A percentile compares a stretch with the other conserved stretches of the same genome.
These are phyloP conservation scores for Aspergillus mulundensis DNA, from an alignment of 495 filamentous ascomycete genomes.

Conservation along the genomic window DNA sequence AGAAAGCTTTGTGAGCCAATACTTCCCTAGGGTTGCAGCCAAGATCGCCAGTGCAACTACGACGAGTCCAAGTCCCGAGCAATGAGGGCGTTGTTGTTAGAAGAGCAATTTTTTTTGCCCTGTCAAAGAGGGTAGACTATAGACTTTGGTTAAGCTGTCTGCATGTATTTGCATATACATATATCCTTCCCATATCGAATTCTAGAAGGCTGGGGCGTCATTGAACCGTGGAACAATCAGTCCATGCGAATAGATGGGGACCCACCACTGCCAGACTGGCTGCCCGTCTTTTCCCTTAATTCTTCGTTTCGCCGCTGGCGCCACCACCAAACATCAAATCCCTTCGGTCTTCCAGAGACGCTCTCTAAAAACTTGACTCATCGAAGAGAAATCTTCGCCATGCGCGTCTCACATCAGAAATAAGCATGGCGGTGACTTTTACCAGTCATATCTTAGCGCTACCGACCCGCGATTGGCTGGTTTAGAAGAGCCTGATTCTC, in stretches of 20 bases:
- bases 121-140: background rate
- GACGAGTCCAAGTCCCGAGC: background rate
- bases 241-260: background rate
- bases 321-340: background rate
- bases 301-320: background rate
- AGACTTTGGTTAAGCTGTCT: background rate
- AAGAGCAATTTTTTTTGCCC: background rate
- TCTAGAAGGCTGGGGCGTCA: too few species aligned
- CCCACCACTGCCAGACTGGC: too few species aligned
- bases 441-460: conserved; percentile 1
- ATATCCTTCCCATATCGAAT: background rate
- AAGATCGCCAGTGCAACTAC: conserved; percentile 29
- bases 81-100: background rate
- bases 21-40: conserved; percentile 46
- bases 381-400: background rate
- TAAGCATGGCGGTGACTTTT: background rate
- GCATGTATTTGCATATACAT: background rate
- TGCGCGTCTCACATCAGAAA: background rate
- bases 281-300: background rate
- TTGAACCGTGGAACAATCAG: background rate
- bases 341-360: background rate
- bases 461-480: background rate
- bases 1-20: conserved; percentile 49
- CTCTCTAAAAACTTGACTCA: background rate
- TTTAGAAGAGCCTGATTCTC: background rate